These are phyloP conservation scores for Acacia concinna DNA, from an alignment of 331 rosid species.

Conservation along the genomic window DNA sequence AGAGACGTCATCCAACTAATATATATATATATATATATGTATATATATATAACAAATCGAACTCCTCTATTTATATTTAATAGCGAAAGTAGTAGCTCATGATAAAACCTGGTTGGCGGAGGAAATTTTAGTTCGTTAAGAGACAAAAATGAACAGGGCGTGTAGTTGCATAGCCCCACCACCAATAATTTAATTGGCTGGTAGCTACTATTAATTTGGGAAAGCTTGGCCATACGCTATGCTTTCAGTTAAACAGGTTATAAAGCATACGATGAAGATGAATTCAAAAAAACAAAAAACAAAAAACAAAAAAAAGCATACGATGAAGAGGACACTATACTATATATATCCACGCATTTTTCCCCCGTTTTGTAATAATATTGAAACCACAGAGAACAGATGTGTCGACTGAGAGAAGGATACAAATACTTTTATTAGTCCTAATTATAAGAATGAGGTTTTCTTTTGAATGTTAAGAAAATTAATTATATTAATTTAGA, in stretches of 20 bases:
- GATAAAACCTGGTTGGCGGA: background rate
- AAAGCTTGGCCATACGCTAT: background rate
- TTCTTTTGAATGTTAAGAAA: too few relatives aligned
- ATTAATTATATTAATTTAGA: too few relatives aligned
- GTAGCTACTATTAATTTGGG: slow-evolving; percentile 15
- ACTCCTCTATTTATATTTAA: too few relatives aligned
- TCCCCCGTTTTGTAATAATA: background rate
- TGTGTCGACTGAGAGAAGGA: background rate
- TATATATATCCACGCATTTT: too few relatives aligned
- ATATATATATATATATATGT: too few relatives aligned
- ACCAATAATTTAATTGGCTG: slow-evolving; percentile 16
- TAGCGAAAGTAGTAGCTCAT: too few relatives aligned
- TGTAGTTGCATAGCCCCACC: slow-evolving; percentile 33
- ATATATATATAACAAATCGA: too few relatives aligned
- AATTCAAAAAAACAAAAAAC: too few relatives aligned
- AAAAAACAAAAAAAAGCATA: too few relatives aligned
- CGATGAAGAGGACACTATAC: background rate
- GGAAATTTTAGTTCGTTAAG: slow-evolving; percentile 8
- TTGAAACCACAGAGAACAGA: background rate
- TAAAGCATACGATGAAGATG: background rate
- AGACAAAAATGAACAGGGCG: background rate
- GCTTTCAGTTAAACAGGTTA: background rate
- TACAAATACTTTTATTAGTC: too few relatives aligned
- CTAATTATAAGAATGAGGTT: too few relatives aligned
- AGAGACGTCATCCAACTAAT: too few relatives aligned